A percentile compares a stretch with the other conserved stretches of the same genome.
phyloP scores from a whole-genome alignment of 495 filamentous ascomycete genomes.

The Chaetomium tenue region DNA sequence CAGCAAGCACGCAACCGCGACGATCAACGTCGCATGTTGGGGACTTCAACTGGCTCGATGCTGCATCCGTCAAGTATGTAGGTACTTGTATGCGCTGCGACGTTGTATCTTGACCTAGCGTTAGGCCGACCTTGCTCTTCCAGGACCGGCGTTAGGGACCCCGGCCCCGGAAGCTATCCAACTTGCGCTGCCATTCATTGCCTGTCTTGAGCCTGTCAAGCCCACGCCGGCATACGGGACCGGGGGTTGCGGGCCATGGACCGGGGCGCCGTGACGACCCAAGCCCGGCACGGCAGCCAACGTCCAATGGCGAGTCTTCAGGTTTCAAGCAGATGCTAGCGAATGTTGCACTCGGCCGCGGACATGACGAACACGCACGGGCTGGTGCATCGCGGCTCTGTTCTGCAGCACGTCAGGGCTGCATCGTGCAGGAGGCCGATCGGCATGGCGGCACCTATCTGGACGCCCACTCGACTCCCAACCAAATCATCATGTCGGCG shows the following conservation, averaged over 20 bases:
- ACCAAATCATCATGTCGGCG: not conserved
- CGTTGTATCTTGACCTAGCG: not conserved
- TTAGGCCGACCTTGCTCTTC: not conserved
- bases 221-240: not conserved
- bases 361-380: not conserved
- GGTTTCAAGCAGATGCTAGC: not conserved
- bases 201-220: not conserved
- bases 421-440: conserved; percentile 7
- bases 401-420: conserved; percentile 4
- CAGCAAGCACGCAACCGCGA: not conserved
- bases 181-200: not conserved
- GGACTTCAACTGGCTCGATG: not conserved
- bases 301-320: not conserved
- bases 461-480: not conserved
- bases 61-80: not conserved
- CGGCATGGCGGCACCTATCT: not conserved
- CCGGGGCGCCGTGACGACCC: not conserved
- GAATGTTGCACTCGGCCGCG: conserved; percentile 4
- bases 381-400: conserved; percentile 13
- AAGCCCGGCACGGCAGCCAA: not conserved
- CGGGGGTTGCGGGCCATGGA: not conserved
- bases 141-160: not conserved
- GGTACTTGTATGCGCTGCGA: not conserved
- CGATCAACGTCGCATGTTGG: conserved; percentile 10
- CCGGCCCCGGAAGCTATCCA: not conserved